phyloP scores from a whole-genome alignment of 2,329 filamentous ascomycete genomes.

The Pyricularia sp. region DNA sequence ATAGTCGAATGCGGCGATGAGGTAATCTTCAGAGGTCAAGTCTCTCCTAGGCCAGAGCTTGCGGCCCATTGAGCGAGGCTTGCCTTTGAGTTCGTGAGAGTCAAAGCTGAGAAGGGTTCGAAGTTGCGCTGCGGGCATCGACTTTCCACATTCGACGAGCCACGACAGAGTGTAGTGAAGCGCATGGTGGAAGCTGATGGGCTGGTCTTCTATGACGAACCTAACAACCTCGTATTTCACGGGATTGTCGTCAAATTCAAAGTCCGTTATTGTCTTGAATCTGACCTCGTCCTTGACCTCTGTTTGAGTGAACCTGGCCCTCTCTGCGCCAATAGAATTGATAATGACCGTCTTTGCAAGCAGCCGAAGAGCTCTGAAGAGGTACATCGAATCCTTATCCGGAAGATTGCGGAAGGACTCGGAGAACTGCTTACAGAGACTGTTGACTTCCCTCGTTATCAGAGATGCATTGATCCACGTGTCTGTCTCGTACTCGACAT shows the following conservation, averaged over 20 bases:
- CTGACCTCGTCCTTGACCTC: slow-evolving; percentile 79
- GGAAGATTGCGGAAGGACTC: slow-evolving; percentile 67
- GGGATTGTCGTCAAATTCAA: slow-evolving; percentile 59
- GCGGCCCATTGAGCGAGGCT: slow-evolving; percentile 47
- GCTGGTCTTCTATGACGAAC: slow-evolving; percentile 77
- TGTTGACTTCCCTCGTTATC: slow-evolving; percentile 89
- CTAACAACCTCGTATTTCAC: slow-evolving; percentile 58
- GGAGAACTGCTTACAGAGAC: slow-evolving; percentile 75
- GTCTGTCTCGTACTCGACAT: slow-evolving; percentile 96
- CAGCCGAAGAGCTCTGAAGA: slow-evolving; percentile 59
- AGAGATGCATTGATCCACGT: slow-evolving; percentile 95
- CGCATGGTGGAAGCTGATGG: slow-evolving; percentile 94
- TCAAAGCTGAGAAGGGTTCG: slow-evolving; percentile 59
- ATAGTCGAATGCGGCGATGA: slow-evolving; percentile 83
- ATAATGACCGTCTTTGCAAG: slow-evolving; percentile 75
- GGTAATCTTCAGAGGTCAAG: slow-evolving; percentile 58
- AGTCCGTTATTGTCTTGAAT: slow-evolving; percentile 66
- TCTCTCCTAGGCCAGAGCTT: slow-evolving; percentile 43
- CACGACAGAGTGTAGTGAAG: slow-evolving; percentile 94
- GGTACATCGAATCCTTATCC: slow-evolving; percentile 48
- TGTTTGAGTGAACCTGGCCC: slow-evolving; percentile 67
- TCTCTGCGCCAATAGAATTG: slow-evolving; percentile 81
- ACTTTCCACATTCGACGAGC: slow-evolving; percentile 80
- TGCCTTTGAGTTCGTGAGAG: slow-evolving; percentile 53
- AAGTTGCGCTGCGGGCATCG: slow-evolving; percentile 55